Conservation (phyloP, 2,329 filamentous ascomycete species). For the Myriosclerotinia scirpicola region DNA sequence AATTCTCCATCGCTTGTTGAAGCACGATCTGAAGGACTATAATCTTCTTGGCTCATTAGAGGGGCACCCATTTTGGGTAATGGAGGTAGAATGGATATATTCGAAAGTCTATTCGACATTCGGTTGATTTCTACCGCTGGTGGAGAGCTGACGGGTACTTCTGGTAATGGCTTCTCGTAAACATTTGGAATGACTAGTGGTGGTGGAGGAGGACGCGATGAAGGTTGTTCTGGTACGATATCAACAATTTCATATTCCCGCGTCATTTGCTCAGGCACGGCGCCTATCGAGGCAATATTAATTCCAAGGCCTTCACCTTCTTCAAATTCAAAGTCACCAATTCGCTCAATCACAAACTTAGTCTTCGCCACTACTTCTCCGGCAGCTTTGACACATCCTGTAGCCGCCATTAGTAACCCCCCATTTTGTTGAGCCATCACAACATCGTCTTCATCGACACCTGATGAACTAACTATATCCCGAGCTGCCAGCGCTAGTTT, state of each 20-base stretch:
- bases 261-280: not conserved
- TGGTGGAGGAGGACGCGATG: slow-evolving; percentile 46
- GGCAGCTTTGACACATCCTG: slow-evolving; percentile 82
- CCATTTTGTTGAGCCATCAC: slow-evolving; percentile 79
- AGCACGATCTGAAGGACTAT: slow-evolving; percentile 49
- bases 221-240: slow-evolving; percentile 28
- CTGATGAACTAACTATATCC: slow-evolving; percentile 70
- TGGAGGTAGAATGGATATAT: slow-evolving; percentile 54
- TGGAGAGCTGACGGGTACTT: slow-evolving; percentile 54
- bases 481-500: slow-evolving; percentile 79
- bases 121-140: slow-evolving; percentile 32
- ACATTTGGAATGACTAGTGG: slow-evolving; percentile 47
- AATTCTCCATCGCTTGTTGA: slow-evolving; percentile 52
- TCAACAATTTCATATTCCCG: slow-evolving; percentile 34
- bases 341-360: slow-evolving; percentile 79
- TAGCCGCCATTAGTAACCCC: slow-evolving; percentile 74
- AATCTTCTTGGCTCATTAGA: slow-evolving; percentile 50
- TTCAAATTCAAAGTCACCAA: slow-evolving; percentile 86
- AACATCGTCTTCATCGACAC: slow-evolving; percentile 69
- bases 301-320: slow-evolving; percentile 52
- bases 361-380: slow-evolving; percentile 90
- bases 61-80: slow-evolving; percentile 59
- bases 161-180: slow-evolving; percentile 67
- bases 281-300: slow-evolving; percentile 46
- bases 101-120: slow-evolving; percentile 44